A percentile compares a stretch with the other conserved stretches of the same genome.
Conservation (phyloP, 257 asterid genomes). For the Leonotis leonurus region DNA sequence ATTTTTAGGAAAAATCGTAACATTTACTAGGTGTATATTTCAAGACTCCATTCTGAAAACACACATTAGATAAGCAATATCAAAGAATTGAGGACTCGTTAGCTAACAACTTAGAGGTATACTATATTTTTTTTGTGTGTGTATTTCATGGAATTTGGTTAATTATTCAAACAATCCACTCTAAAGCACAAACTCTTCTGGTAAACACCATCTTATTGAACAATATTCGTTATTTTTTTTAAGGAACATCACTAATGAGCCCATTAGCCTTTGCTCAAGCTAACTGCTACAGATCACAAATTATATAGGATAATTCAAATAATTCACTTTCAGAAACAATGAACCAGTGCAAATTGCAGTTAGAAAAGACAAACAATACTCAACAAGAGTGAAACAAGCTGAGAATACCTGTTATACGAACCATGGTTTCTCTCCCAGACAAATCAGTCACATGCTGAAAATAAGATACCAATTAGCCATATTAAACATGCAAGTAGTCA, state of each 20-base stretch:
- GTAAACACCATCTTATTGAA: too few relatives aligned
- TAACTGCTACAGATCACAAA: not conserved
- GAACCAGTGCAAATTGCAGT: not conserved
- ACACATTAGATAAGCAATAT: too few relatives aligned
- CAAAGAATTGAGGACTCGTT: not conserved
- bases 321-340: not conserved
- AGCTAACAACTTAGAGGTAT: not conserved
- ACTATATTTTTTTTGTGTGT: not conserved
- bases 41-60: too few relatives aligned
- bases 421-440: slow-evolving; percentile 89
- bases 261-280: not conserved
- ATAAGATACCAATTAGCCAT: not conserved
- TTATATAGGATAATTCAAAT: not conserved
- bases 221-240: too few relatives aligned
- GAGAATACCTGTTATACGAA: slow-evolving; percentile 69
- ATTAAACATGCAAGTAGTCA: not conserved
- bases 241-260: too few relatives aligned
- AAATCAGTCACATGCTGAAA: slow-evolving; percentile 85
- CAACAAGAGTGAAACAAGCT: not conserved
- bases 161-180: not conserved
- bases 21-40: not conserved
- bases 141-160: not conserved
- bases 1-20: not conserved
- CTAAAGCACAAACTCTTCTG: too few relatives aligned
- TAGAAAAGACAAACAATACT: not conserved